Percentiles rank a stretch among this genome's conserved stretches.
These are phyloP conservation scores for Tuber aestivum DNA, from an alignment of 495 filamentous ascomycete genomes.

Conservation along the genomic window DNA sequence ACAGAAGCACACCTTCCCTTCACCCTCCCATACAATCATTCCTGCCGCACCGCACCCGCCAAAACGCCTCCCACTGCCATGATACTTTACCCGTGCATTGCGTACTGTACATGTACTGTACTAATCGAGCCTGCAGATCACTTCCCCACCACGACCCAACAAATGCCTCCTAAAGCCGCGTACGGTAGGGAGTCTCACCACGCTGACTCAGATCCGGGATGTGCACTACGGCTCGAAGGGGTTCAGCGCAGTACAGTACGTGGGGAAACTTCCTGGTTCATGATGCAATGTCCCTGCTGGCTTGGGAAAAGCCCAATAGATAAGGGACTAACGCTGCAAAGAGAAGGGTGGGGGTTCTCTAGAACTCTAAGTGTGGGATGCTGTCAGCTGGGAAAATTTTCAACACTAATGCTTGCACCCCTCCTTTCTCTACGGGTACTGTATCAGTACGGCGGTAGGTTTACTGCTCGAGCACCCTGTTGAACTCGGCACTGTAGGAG, in stretches of 20 bases:
- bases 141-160: not conserved
- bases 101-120: too few relatives aligned
- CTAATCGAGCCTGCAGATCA: not conserved
- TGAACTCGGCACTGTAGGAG: too few relatives aligned
- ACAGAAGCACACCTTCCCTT: not conserved
- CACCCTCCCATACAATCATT: not conserved
- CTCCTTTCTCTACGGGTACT: too few relatives aligned
- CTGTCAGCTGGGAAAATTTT: not conserved
- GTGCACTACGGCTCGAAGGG: not conserved
- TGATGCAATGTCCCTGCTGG: not conserved
- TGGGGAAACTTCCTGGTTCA: not conserved
- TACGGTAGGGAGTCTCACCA: not conserved
- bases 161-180: not conserved
- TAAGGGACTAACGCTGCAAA: not conserved
- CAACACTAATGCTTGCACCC: not conserved
- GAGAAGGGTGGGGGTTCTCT: not conserved
- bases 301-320: not conserved
- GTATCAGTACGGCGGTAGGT: too few relatives aligned
- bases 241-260: not conserved
- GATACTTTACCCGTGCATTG: not conserved
- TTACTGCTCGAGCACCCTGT: too few relatives aligned
- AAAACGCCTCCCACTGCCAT: not conserved
- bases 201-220: not conserved
- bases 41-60: not conserved
- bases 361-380: not conserved